Conservation (phyloP, 78 protist species). For the Bigelowiella natans region DNA sequence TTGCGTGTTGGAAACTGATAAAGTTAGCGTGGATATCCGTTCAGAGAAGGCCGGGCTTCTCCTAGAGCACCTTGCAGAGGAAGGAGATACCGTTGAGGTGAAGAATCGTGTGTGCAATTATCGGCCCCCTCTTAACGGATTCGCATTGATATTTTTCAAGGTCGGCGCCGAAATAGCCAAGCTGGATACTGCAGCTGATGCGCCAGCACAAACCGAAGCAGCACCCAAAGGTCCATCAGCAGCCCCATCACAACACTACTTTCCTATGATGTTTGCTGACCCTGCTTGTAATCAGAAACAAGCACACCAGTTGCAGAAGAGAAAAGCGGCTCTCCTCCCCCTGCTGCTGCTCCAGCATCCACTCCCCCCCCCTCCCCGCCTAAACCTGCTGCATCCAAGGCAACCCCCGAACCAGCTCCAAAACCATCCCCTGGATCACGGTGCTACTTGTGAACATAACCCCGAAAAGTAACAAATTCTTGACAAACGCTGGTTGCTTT, state of each 20-base stretch:
- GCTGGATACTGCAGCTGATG: neutral
- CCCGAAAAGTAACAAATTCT: too few species aligned
- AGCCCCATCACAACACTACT: too few species aligned
- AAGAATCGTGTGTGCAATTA: too few species aligned
- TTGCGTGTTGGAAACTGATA: slow-evolving; percentile 3
- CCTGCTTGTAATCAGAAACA: neutral
- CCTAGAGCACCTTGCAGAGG: neutral
- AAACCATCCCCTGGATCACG: neutral
- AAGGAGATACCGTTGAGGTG: slow-evolving; percentile 3
- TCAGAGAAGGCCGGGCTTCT: neutral
- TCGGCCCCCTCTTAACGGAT: too few species aligned
- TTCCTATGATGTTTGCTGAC: too few species aligned
- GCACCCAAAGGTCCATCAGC: neutral
- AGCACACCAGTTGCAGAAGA: neutral
- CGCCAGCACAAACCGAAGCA: neutral
- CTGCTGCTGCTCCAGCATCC: neutral
- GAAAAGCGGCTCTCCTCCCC: neutral
- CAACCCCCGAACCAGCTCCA: neutral
- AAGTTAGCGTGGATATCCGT: slow-evolving; percentile 4
- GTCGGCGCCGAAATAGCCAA: neutral
- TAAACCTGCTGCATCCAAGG: neutral
- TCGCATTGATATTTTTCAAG: too few species aligned
- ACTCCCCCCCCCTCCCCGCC: neutral
- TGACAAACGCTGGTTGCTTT: too few species aligned
- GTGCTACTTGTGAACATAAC: too few species aligned